Base-by-base conservation (phyloP, 352 stramenopile genomes). In the Pythium brassicae region DNA sequence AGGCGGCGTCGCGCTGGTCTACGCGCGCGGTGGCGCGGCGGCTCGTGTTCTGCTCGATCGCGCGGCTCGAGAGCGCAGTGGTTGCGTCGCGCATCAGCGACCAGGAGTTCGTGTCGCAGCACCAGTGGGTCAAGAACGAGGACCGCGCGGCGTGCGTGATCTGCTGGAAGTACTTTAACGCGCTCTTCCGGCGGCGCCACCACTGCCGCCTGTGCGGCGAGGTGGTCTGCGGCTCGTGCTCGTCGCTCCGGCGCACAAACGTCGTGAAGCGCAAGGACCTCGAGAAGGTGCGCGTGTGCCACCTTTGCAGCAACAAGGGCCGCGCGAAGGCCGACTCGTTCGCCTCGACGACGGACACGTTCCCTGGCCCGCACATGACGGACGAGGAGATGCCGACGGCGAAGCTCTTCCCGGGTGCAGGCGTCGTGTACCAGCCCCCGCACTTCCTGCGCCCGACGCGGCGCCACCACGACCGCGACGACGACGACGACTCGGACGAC, bases 161-260 rank as follows among this genome's bases (percentile, higher is more conserved):
- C 29, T 89, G 78, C 61, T 83, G 74, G 74, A 87, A 89, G 61
- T 56, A 61, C 1, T 89, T 89, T 49, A 75, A 85, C 49, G 55
- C 71, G 44, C 47, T 87, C 29, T 82, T 78, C 29, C 74, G 76
- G 0, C 66, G 78, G 3, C 74, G 78, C 8, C 78, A 89, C 59
- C 78, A 89, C 50, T 89, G 78, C 55, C 76, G 78, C 3, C 52
- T 89, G 5, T 89, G 78, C 42, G 78, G 78, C 4, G 76, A 87
- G 35, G 76, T 89, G 42, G 68, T 87, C 37, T 89, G 78, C 48
- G 70, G 71, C 2, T 65, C 74, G 0, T 89, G 78, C 50, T 69
- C 68, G 52, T 74, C 74, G 10, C 44, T 87, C 29, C 76, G 72
- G 5, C 69, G 53, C 17, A 81, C 72, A 3, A 75, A 71, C 20